Conservation (phyloP, 768 basidiomycete genomes). For the Macrolepiota dolichaula region DNA sequence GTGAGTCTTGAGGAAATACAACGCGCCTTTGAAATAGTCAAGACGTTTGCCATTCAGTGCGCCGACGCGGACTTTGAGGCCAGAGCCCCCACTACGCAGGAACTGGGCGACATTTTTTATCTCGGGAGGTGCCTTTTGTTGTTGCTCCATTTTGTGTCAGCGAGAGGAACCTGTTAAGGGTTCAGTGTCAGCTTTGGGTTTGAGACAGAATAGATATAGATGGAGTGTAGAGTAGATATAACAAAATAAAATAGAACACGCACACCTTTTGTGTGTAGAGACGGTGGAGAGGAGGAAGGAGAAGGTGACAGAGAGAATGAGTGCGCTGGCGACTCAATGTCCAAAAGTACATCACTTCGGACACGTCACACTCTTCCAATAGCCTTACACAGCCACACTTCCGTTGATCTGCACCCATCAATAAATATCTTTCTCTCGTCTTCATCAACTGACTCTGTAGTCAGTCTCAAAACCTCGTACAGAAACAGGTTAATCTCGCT, state of each 20-base stretch:
- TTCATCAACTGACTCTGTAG: no score
- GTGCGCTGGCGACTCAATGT: conserved; percentile 7
- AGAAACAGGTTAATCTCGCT: no score
- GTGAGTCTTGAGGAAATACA: background rate
- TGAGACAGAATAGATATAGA: background rate
- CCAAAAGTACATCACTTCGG: background rate
- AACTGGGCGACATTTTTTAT: conserved; percentile 83
- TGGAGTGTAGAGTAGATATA: background rate
- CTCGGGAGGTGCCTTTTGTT: conserved; percentile 75
- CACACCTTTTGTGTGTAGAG: background rate
- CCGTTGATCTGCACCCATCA: background rate
- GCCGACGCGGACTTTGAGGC: conserved; percentile 86
- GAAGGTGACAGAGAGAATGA: background rate
- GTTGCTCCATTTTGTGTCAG: conserved; percentile 54
- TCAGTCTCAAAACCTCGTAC: no score
- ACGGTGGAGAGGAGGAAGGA: background rate
- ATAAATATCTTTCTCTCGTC: no score
- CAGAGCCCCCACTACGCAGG: conserved; percentile 79
- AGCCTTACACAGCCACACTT: conserved; percentile 11
- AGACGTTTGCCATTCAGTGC: conserved; percentile 91
- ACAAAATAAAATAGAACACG: background rate
- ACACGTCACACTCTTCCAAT: conserved; percentile 10
- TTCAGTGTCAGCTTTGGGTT: background rate
- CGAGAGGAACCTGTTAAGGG: background rate
- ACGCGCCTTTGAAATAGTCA: conserved; percentile 96